Conservation (phyloP, 2,329 filamentous ascomycete genomes). For the Fusarium veterinarium region DNA sequence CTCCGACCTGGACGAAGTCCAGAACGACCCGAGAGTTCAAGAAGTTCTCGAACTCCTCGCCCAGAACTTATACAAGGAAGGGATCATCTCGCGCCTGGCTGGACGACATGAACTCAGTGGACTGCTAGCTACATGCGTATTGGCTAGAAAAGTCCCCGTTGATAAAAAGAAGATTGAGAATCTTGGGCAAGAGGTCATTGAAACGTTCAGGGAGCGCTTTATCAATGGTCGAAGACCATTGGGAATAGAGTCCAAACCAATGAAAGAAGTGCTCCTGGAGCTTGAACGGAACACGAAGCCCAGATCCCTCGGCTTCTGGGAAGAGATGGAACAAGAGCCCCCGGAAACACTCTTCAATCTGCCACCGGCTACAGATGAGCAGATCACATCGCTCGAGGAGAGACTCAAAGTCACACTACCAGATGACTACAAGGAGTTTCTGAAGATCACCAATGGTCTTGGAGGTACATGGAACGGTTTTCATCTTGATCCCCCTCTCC, state of each 20-base stretch:
- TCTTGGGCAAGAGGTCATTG: conserved; percentile 4
- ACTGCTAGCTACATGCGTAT: conserved; percentile 19
- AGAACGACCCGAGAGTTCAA: conserved; percentile 19
- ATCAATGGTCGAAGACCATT: conserved; percentile 14
- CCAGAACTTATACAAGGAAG: not conserved
- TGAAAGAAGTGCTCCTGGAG: conserved; percentile 14
- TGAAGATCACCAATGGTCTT: conserved; percentile 36
- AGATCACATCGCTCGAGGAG: conserved; percentile 23
- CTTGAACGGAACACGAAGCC: conserved; percentile 27
- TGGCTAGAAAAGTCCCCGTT: conserved; percentile 27
- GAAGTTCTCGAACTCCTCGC: conserved; percentile 5
- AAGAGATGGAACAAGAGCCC: not conserved
- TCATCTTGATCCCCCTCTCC: conserved; percentile 9
- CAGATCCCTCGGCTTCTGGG: not conserved
- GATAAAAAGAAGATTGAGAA: conserved; percentile 15
- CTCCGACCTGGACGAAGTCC: conserved; percentile 10
- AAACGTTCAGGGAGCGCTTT: conserved; percentile 22
- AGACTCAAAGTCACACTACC: conserved; percentile 12
- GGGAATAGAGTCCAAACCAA: conserved; percentile 3
- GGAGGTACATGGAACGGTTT: conserved; percentile 36
- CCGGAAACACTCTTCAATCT: conserved; percentile 31
- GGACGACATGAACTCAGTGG: conserved; percentile 12
- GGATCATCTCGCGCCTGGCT: not conserved
- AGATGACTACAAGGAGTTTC: conserved; percentile 36
- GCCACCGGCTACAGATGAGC: conserved; percentile 28